phyloP scores from a whole-genome alignment of 768 basidiomycete species.

The Tylopilus sp. region DNA sequence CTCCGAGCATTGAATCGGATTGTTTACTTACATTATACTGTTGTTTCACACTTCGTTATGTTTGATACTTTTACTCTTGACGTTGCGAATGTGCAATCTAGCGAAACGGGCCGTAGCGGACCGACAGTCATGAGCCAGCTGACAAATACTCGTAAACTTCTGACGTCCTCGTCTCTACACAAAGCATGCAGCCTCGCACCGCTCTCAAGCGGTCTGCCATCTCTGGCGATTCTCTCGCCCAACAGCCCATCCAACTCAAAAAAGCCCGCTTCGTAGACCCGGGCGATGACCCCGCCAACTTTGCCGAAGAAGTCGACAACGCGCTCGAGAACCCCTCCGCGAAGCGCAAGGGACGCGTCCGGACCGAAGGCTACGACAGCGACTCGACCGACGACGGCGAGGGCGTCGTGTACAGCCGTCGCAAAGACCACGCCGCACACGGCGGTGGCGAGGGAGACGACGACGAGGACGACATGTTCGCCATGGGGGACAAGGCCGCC shows the following conservation, averaged over 20 bases:
- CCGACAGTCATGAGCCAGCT: not conserved
- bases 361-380: conserved; percentile 86
- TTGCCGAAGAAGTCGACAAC: conserved; percentile 75
- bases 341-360: conserved; percentile 68
- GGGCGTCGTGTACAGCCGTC: conserved; percentile 83
- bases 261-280: conserved; percentile 81
- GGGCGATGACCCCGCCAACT: conserved; percentile 67
- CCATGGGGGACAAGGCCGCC: conserved; percentile 57
- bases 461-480: conserved; percentile 81
- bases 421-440: conserved; percentile 47
- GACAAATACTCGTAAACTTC: conserved; percentile 23
- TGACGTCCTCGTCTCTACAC: not conserved
- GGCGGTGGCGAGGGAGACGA: conserved; percentile 33
- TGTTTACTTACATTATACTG: not conserved
- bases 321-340: conserved; percentile 65
- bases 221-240: conserved; percentile 32
- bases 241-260: conserved; percentile 39
- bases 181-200: conserved; percentile 35
- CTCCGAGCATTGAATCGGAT: not conserved
- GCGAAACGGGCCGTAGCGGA: not conserved
- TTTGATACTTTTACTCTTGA: not conserved
- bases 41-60: not conserved
- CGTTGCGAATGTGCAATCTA: not conserved
- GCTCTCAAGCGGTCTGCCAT: conserved; percentile 43
- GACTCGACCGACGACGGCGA: conserved; percentile 95